Evolutionary conservation across 768 basidiomycete genomes (phyloP), one percentile per base, ranked within the genome.

Genomic region (Gyrodon lividus): DNA sequence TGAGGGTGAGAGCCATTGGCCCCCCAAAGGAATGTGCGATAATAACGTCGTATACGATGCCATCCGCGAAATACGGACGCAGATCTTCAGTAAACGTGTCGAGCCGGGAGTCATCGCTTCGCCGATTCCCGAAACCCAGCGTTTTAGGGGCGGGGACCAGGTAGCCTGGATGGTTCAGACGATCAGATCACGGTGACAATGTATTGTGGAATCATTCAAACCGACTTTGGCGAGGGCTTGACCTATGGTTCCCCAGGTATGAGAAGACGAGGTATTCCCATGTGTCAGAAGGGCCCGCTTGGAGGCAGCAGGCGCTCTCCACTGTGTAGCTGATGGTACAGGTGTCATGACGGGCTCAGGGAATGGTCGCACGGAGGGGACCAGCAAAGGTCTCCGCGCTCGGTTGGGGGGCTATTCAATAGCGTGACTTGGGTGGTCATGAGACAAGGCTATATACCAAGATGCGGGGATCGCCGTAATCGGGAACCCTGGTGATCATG

Each of bases 201-300:
- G 4, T 6, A 20, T 31, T 4, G 39, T 33, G 1, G 14, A 35
- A 19, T 13, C 23, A 4, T 14, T 24, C 46, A 2, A 23, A 60
- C 59, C 59, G 23, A 33, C 30, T 31, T 39, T 43, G 8, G 48
- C 59, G 24, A 60, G 35, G 19, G 17, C 20, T 41, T 48, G 38
- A 7, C 59, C 50, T 26, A 57, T 53, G 7, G 40, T 45, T 34
- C 48, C 50, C 60, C 52, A 55, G 6, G 52, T 62, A 7, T 56
- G 60, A 46, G 52, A 60, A 19, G 52, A 54, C 20, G 23, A 50
- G 22, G 50, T 50, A 22, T 50, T 38, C 10, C 53, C 53, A 38
- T 55, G 56, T 30, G 62, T 52, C 34, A 62, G 31, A 5, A 62
- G 30, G 38, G 60, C 60, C 6, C 50, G 47, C 43, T 55, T 58